Evolutionary conservation across 805 yeast species (phyloP).

Genomic region (fission yeast (Schizosaccharomyces pombe)): DNA sequence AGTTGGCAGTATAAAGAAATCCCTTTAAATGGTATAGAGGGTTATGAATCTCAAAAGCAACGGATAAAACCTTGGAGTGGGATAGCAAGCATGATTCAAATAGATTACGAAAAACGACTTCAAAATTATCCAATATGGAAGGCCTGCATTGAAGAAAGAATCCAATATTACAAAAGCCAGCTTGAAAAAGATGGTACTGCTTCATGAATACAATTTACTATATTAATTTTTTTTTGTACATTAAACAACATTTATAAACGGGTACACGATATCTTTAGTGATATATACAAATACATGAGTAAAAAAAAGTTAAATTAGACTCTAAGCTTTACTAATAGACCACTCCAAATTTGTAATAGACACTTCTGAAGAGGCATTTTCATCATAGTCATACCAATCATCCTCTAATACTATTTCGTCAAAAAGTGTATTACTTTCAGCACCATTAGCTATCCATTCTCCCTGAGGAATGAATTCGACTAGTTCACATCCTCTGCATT

Average conservation of each 20-base stretch:
- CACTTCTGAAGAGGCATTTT: constrained; percentile 55
- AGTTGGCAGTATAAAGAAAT: background rate
- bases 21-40: background rate
- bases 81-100: background rate
- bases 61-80: background rate
- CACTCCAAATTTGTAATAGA: constrained; percentile 53
- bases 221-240: too few relatives aligned
- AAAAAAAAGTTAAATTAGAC: too few relatives aligned
- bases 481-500: constrained; percentile 66
- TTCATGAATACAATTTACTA: too few relatives aligned
- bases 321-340: constrained; percentile 23
- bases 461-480: constrained; percentile 47
- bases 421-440: constrained; percentile 29
- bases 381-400: constrained; percentile 94
- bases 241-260: too few relatives aligned
- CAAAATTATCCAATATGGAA: background rate
- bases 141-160: background rate
- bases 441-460: constrained; percentile 30
- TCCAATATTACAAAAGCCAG: too few relatives aligned
- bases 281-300: too few relatives aligned
- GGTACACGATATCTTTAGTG: too few relatives aligned
- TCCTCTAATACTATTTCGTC: constrained; percentile 48
- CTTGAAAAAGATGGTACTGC: too few relatives aligned
- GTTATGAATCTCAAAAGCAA: background rate
- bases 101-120: background rate